Percentiles rank a stretch among this genome's conserved stretches.
Evolutionary conservation across 257 asterid genomes (phyloP).

Genomic region (Nicotiana sylvestris): DNA sequence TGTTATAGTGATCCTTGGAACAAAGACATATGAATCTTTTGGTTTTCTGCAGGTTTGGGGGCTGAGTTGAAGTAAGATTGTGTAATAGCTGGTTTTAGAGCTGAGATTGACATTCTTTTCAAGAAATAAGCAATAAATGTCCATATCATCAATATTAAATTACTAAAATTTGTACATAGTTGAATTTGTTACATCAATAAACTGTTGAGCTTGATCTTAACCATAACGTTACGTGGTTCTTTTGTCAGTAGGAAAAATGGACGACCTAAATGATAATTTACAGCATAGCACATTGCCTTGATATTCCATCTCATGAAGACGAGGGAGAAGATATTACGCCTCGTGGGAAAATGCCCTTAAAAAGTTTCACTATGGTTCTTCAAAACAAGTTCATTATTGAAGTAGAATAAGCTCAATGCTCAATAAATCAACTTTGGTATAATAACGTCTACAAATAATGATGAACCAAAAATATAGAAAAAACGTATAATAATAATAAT

Average conservation of each 20-base stretch:
- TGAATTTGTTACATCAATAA: not conserved
- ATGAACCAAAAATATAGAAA: too few relatives aligned
- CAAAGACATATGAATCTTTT: not conserved
- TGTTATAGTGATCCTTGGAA: not conserved
- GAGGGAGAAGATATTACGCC: too few relatives aligned
- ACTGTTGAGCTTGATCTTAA: not conserved
- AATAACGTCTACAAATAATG: too few relatives aligned
- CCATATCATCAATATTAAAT: not conserved
- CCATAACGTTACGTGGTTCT: not conserved
- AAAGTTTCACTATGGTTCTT: too few relatives aligned
- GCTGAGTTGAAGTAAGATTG: conserved; percentile 39
- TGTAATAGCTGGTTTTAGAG: not conserved
- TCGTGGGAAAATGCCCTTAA: too few relatives aligned
- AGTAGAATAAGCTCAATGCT: too few relatives aligned
- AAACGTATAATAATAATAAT: too few relatives aligned
- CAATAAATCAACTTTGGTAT: too few relatives aligned
- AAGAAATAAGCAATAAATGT: not conserved
- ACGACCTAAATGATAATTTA: not conserved
- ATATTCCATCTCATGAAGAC: too few relatives aligned
- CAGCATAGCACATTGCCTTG: too few relatives aligned
- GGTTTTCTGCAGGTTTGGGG: conserved; percentile 55
- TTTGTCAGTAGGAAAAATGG: not conserved
- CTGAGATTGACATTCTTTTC: not conserved
- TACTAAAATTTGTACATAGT: not conserved
- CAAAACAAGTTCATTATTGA: too few relatives aligned